Evolutionary conservation across 2,329 filamentous ascomycete species (phyloP).

Genomic region (Claviceps africana): DNA sequence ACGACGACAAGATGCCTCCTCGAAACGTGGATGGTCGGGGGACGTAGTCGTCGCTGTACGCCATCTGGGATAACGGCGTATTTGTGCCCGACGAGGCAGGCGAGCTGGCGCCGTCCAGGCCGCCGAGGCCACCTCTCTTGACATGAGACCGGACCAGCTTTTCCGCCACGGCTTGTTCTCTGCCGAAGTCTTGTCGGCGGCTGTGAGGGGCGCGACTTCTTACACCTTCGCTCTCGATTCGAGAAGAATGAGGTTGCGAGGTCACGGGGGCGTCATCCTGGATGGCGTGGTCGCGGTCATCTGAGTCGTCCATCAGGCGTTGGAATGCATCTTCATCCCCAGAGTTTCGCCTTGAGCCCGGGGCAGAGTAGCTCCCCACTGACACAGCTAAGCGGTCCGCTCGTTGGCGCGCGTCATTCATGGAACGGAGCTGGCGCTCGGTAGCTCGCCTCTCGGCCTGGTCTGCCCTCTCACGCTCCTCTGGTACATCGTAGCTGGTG

Average conservation of each 20-base stretch:
- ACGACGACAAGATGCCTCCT: constrained; percentile 56
- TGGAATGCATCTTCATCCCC: constrained; percentile 21
- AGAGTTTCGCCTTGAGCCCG: constrained; percentile 23
- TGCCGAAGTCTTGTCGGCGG: constrained; percentile 10
- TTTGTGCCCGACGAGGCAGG: constrained; percentile 20
- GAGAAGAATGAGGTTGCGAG: neutral
- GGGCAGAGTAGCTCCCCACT: constrained; percentile 24
- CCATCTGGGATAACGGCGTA: constrained; percentile 30
- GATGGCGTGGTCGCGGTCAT: constrained; percentile 10
- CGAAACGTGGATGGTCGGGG: constrained; percentile 54
- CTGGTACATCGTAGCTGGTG: constrained; percentile 27
- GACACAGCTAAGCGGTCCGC: constrained; percentile 26
- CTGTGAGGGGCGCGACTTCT: constrained; percentile 14
- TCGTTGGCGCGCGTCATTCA: constrained; percentile 25
- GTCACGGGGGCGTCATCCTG: constrained; percentile 9
- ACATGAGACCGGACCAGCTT: constrained; percentile 22
- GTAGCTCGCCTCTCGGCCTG: constrained; percentile 23
- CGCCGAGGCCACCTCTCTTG: constrained; percentile 13
- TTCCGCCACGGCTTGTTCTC: constrained; percentile 18
- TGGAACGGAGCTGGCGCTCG: constrained; percentile 24
- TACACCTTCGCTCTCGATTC: constrained; percentile 6
- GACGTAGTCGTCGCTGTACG: constrained; percentile 43
- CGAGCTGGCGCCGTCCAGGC: constrained; percentile 18
- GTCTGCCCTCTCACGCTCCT: constrained; percentile 26
- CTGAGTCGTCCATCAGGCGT: constrained; percentile 18